These are phyloP conservation scores for Begonia loranthoides DNA, from an alignment of 306 rosid species.

Conservation along the genomic window DNA sequence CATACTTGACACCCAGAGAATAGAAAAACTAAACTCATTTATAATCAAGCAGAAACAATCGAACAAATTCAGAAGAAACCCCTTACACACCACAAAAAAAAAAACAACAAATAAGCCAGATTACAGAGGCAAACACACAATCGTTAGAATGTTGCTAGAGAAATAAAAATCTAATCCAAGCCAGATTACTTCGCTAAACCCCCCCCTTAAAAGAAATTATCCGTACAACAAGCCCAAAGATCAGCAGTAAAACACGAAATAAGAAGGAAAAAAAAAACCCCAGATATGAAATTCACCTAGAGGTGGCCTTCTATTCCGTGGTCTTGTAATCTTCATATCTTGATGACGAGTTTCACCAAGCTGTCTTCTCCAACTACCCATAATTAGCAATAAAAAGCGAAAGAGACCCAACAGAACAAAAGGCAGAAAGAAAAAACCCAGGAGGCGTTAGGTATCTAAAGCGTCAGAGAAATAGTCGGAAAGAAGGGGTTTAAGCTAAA, in stretches of 20 bases:
- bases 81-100: no score
- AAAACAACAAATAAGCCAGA: no score
- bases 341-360: conserved; percentile 27
- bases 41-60: no score
- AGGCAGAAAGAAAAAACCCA: background rate
- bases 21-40: no score
- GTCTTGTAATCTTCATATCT: conserved; percentile 20
- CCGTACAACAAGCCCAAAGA: no score
- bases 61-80: no score
- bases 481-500: conserved; percentile 1
- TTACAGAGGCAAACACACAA: no score
- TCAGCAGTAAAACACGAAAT: background rate
- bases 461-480: background rate
- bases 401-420: conserved; percentile 11
- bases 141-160: no score
- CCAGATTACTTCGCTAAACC: no score
- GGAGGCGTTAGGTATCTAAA: background rate
- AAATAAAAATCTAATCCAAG: no score
- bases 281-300: conserved; percentile 24
- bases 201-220: no score
- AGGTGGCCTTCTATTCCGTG: conserved; percentile 38
- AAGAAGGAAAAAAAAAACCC: background rate
- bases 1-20: no score
- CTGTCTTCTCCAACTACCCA: conserved; percentile 59
- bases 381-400: conserved; percentile 6